Percentiles rank a stretch among this genome's conserved stretches.
Evolutionary conservation across 495 filamentous ascomycete species (phyloP).

Genomic region (Lentithecium fluviatile): DNA sequence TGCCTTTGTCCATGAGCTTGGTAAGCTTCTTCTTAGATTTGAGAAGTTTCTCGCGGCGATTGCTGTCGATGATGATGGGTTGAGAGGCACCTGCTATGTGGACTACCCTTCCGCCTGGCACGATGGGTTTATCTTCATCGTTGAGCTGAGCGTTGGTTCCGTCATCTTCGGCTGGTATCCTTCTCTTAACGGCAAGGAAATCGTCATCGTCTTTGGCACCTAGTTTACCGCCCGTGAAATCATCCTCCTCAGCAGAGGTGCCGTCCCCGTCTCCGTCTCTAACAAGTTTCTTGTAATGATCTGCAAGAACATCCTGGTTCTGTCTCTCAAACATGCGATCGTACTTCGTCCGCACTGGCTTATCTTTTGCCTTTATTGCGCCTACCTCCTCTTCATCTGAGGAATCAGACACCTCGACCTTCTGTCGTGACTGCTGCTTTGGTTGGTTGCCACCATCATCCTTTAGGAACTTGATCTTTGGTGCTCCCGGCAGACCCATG

Average conservation of each 20-base stretch:
- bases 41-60: conserved; percentile 87
- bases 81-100: conserved; percentile 51
- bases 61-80: conserved; percentile 80
- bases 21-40: conserved; percentile 90
- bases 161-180: conserved; percentile 55
- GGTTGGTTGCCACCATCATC: conserved; percentile 78
- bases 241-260: conserved; percentile 10
- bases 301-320: conserved; percentile 91
- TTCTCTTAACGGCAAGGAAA: conserved; percentile 86
- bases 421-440: conserved; percentile 77
- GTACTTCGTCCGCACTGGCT: conserved; percentile 80
- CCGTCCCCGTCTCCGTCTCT: conserved; percentile 54
- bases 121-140: conserved; percentile 40
- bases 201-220: conserved; percentile 67
- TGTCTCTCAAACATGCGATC: conserved; percentile 95
- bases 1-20: conserved; percentile 81
- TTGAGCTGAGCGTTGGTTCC: conserved; percentile 33
- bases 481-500: conserved; percentile 84
- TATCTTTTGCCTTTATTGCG: conserved; percentile 51
- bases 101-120: conserved; percentile 41
- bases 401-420: conserved; percentile 51
- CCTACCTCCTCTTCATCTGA: conserved; percentile 47
- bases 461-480: conserved; percentile 87
- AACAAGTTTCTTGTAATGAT: conserved; percentile 85
- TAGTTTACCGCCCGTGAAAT: conserved; percentile 43